Conservation (phyloP, 192 early-diverging fungal genomes). For the Umbelopsis ramanniana region DNA sequence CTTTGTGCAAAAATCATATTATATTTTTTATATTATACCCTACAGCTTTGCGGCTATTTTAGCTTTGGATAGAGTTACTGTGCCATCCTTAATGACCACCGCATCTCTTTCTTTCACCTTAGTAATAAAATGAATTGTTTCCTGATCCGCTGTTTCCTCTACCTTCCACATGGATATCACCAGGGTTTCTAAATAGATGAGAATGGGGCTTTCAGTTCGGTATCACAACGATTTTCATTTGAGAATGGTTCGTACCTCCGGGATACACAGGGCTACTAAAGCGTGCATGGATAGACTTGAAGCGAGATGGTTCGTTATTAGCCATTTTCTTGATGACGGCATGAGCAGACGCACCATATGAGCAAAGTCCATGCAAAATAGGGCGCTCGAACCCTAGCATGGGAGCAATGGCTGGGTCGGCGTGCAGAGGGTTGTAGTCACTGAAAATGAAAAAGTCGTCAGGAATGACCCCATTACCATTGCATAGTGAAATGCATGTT, state of each 20-base stretch:
- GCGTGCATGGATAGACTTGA: conserved; percentile 67
- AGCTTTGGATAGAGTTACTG: conserved; percentile 44
- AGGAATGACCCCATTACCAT: neutral
- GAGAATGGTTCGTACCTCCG: conserved; percentile 38
- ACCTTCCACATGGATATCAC: conserved; percentile 76
- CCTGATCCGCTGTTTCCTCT: conserved; percentile 40
- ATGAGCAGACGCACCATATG: conserved; percentile 63
- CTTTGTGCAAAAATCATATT: neutral
- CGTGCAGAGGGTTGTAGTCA: conserved; percentile 81
- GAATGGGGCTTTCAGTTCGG: too few relatives aligned
- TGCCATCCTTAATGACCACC: conserved; percentile 66
- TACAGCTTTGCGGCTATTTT: conserved; percentile 23
- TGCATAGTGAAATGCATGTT: neutral
- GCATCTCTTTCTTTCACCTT: conserved; percentile 60
- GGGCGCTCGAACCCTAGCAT: conserved; percentile 71
- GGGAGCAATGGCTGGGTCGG: conserved; percentile 69
- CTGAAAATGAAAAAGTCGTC: conserved; percentile 30
- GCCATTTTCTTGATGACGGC: conserved; percentile 62
- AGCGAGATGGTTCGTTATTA: conserved; percentile 51
- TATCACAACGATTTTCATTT: neutral
- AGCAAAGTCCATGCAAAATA: conserved; percentile 74
- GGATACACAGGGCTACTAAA: conserved; percentile 77
- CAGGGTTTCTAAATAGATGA: conserved; percentile 53
- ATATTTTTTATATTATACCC: neutral
- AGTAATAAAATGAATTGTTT: conserved; percentile 61